phyloP scores from a whole-genome alignment of 2,329 filamentous ascomycete genomes.

The Microthyrium microscopicum region DNA sequence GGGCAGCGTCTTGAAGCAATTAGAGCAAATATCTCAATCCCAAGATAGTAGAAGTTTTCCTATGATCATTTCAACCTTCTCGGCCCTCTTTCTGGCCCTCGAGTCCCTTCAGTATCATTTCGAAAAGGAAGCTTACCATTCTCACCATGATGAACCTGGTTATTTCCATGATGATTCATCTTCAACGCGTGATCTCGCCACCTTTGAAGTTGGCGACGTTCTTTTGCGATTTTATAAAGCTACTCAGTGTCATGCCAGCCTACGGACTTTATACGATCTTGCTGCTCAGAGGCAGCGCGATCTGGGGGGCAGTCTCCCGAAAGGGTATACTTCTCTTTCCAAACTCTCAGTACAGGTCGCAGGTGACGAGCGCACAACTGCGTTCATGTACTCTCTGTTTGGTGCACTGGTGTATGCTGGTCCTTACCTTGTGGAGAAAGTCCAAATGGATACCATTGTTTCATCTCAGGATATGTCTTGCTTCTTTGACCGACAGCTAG shows the following conservation, averaged over 20 bases:
- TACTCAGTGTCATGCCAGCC: constrained; percentile 20
- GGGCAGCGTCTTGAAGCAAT: constrained; percentile 16
- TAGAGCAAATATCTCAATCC: constrained; percentile 17
- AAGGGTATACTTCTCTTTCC: not conserved
- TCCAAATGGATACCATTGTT: constrained; percentile 9
- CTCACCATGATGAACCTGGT: not conserved
- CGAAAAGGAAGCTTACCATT: constrained; percentile 20
- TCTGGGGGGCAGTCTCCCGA: not conserved
- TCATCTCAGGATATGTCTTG: constrained; percentile 16
- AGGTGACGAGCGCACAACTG: constrained; percentile 1
- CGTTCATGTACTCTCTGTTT: constrained; percentile 15
- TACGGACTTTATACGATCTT: constrained; percentile 9
- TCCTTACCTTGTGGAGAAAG: constrained; percentile 14
- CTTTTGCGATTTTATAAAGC: constrained; percentile 18
- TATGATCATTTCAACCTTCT: constrained; percentile 17
- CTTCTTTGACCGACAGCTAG: constrained; percentile 22
- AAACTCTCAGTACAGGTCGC: not conserved
- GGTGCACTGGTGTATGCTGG: constrained; percentile 8
- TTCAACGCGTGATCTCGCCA: constrained; percentile 7
- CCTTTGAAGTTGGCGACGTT: constrained; percentile 15
- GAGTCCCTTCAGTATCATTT: constrained; percentile 23
- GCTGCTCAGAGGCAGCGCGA: not conserved
- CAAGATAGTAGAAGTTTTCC: constrained; percentile 18
- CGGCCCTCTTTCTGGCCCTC: constrained; percentile 20
- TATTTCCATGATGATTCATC: too few species aligned